These are phyloP conservation scores for Agapanthus africanus DNA, from an alignment of 106 monocot genomes.

Conservation along the genomic window DNA sequence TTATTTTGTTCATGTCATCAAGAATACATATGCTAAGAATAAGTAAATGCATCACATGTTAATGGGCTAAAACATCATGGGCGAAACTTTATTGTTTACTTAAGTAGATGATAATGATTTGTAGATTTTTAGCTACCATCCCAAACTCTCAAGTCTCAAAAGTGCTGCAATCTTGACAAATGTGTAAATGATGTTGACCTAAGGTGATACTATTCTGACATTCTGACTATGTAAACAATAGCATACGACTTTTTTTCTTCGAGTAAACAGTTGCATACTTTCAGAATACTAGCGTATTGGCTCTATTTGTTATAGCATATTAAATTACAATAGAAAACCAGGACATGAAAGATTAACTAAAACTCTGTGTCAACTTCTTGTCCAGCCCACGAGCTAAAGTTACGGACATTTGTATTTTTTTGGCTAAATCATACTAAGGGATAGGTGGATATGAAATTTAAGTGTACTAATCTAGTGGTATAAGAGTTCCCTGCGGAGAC, in stretches of 20 bases:
- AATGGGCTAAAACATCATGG: not conserved
- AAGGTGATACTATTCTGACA: not conserved
- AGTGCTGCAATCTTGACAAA: not conserved
- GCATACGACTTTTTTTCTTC: not conserved
- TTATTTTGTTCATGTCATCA: not conserved
- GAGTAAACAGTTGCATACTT: not conserved
- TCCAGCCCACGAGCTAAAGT: not conserved
- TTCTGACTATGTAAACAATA: not conserved
- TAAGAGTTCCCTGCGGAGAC: not conserved
- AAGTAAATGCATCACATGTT: not conserved
- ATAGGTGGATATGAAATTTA: not conserved
- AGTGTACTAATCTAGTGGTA: not conserved
- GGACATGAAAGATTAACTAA: not conserved
- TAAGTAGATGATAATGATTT: not conserved
- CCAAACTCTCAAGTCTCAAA: too few species aligned
- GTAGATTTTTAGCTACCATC: not conserved
- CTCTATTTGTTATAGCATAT: not conserved
- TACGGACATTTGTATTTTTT: not conserved
- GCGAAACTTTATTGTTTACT: not conserved
- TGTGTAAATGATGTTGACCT: not conserved
- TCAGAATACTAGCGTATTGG: not conserved
- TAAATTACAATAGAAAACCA: not conserved
- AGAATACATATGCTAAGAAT: not conserved
- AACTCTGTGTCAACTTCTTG: not conserved
- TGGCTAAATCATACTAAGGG: not conserved